Evolutionary conservation across 176 grass and related monocot genomes (phyloP), one percentile per base, ranked within the genome.

Genomic region (Triticum urartu): DNA sequence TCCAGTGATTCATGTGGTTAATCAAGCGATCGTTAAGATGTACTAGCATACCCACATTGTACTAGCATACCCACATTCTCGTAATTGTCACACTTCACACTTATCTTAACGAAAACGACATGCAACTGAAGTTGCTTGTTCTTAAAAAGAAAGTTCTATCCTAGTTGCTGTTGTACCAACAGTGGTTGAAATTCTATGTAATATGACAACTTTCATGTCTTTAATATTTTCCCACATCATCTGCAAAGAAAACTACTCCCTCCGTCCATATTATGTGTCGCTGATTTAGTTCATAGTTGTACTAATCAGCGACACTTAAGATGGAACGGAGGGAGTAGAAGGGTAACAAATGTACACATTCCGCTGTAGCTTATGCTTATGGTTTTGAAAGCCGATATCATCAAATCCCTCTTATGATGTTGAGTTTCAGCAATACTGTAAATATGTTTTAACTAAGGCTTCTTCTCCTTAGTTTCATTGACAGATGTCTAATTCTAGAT

Each of bases 131-230:
- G 45, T 17, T 54, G 15, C 50, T 18, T 54, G 50, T 54, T 54
- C 50, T 54, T 54, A 15, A 18, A 17, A 54, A 54, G 14, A 54
- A 54, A 17, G 48, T 15, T 52, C 14, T 52, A 52, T 52, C 48
- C 48, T 52, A 52, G 48, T 52, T 25, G 17, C 11, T 32, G 45
- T 6, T 7, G 33, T 56, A 68, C 28, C 36, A 68, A 32, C 18
- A 22, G 13, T 83, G 22, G 81, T 61, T 33, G 25, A 64, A 32
- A 56, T 84, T 65, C 75, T 35, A 66, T 80, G 47, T n/a, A 14
- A 45, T 79, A 26, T 89, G 59, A 65, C 11, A 81, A 26, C 65
- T 78, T 88, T 52, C 38, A 64, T 25, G 48, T 80, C 9, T 2
- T 25, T 68, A 26, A 61, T 67, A 59, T 65, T 72, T 40, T 73